Evolutionary conservation across 2,329 filamentous ascomycete species (phyloP).

Genomic region (Cladosporium sp.): DNA sequence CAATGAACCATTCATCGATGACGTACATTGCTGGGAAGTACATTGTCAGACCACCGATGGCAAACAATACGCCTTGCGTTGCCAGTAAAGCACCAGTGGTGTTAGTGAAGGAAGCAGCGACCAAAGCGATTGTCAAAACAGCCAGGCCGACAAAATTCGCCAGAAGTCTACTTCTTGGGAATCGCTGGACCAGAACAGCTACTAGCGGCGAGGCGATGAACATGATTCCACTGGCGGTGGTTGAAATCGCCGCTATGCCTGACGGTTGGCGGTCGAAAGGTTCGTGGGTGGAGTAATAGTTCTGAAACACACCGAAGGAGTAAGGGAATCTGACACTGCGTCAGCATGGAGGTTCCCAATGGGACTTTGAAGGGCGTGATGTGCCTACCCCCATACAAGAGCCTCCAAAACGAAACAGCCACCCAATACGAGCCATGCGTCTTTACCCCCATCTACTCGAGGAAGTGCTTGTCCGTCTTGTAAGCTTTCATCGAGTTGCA

Average conservation of each 20-base stretch:
- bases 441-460: conserved; percentile 35
- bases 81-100: conserved; percentile 35
- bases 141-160: conserved; percentile 32
- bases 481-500: background rate
- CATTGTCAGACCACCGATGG: conserved; percentile 22
- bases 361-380: no score
- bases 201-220: conserved; percentile 43
- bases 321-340: no score
- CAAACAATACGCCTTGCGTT: conserved; percentile 39
- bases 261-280: conserved; percentile 16
- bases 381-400: conserved; percentile 24
- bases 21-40: conserved; percentile 18
- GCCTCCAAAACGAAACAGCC: conserved; percentile 36
- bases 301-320: conserved; percentile 29
- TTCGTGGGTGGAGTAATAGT: conserved; percentile 25
- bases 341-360: no score
- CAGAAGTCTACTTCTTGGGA: conserved; percentile 21
- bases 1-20: conserved; percentile 30
- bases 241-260: conserved; percentile 44
- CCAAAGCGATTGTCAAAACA: conserved; percentile 32
- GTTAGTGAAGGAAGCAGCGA: conserved; percentile 35
- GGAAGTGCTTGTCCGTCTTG: conserved; percentile 24
- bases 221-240: conserved; percentile 37
- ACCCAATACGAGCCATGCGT: conserved; percentile 45
- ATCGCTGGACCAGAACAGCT: conserved; percentile 35